Percentiles rank a stretch among this genome's conserved stretches.
Conservation (phyloP, 805 yeast species). For the Wickerhamiella azymoides region DNA sequence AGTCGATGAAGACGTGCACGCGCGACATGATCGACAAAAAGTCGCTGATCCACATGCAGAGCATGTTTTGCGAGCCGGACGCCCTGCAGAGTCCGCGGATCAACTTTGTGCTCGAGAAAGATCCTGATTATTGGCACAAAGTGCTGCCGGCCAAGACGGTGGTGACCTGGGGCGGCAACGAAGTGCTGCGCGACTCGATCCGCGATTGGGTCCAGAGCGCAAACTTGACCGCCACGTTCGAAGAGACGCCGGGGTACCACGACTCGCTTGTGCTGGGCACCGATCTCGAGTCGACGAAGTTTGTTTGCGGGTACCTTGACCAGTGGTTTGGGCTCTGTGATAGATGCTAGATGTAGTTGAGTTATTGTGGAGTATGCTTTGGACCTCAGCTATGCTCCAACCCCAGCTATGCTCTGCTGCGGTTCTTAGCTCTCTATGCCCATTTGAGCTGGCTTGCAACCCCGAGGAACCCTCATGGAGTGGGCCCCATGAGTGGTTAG, state of each 20-base stretch:
- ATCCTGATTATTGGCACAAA: constrained; percentile 12
- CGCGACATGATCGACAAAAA: constrained; percentile 7
- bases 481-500: too few relatives aligned
- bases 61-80: not conserved
- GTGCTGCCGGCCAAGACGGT: constrained; percentile 13
- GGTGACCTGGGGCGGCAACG: constrained; percentile 17
- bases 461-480: too few relatives aligned
- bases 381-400: too few relatives aligned
- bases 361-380: not conserved
- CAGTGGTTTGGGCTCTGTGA: constrained; percentile 3
- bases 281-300: constrained; percentile 11
- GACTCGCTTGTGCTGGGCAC: constrained; percentile 17
- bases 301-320: not conserved
- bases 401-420: too few relatives aligned
- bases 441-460: too few relatives aligned
- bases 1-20: not conserved
- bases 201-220: constrained; percentile 11
- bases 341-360: too few relatives aligned
- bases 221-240: constrained; percentile 9
- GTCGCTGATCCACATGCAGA: constrained; percentile 4
- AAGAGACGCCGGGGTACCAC: constrained; percentile 17
- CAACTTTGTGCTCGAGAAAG: not conserved
- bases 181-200: constrained; percentile 12
- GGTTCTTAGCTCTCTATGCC: too few relatives aligned
- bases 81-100: not conserved